Conservation (phyloP, 257 asterid species). For the Prunella vulgaris region DNA sequence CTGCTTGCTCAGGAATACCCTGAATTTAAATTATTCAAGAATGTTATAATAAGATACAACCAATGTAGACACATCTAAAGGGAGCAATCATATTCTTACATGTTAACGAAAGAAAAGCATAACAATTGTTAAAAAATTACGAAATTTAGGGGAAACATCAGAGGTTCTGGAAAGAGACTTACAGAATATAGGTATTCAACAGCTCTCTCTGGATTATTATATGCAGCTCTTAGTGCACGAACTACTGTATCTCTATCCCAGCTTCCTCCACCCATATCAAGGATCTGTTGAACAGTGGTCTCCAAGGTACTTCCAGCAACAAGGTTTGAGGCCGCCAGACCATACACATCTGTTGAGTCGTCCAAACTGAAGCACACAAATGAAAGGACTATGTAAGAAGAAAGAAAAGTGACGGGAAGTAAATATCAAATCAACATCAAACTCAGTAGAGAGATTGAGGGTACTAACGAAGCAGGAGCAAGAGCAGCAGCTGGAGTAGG, state of each 20-base stretch:
- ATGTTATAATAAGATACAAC: conserved; percentile 16
- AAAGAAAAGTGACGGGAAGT: neutral
- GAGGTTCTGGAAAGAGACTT: conserved; percentile 30
- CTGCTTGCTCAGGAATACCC: conserved; percentile 89
- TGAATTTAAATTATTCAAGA: conserved; percentile 28
- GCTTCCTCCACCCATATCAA: conserved; percentile 95
- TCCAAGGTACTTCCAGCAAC: conserved; percentile 81
- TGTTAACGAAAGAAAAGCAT: neutral
- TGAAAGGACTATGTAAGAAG: neutral
- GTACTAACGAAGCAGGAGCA: conserved; percentile 43
- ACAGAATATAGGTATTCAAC: conserved; percentile 87
- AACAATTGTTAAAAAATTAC: neutral
- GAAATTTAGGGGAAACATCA: neutral
- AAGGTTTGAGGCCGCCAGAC: conserved; percentile 81
- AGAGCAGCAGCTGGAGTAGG: conserved; percentile 40
- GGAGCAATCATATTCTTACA: neutral
- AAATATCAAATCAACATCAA: neutral
- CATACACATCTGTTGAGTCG: conserved; percentile 74
- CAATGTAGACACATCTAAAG: neutral
- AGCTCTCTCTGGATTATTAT: conserved; percentile 87
- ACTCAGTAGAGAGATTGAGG: conserved; percentile 17
- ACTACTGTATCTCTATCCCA: conserved; percentile 82
- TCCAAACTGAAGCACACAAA: conserved; percentile 9
- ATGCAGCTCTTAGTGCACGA: conserved; percentile 85
- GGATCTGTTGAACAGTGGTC: conserved; percentile 67